Conservation (phyloP, 257 asterid species). For the Plantago major region DNA sequence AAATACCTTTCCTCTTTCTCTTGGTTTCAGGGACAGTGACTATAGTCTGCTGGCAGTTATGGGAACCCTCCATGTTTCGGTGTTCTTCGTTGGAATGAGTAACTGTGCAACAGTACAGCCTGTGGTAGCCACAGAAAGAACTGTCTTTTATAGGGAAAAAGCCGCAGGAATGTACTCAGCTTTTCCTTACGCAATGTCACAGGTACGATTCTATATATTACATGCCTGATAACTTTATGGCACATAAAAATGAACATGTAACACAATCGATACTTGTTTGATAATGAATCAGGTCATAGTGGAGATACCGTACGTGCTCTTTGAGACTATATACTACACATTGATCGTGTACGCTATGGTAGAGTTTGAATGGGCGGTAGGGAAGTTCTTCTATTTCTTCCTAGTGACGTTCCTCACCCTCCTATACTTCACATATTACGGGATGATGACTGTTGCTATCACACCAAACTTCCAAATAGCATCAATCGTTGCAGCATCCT, state of each 20-base stretch:
- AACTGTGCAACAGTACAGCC: constrained; percentile 82
- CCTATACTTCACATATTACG: constrained; percentile 83
- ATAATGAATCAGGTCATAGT: constrained; percentile 40
- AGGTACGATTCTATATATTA: constrained; percentile 32
- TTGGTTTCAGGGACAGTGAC: constrained; percentile 35
- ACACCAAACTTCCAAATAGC: constrained; percentile 85
- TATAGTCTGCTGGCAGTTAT: constrained; percentile 50
- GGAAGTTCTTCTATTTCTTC: constrained; percentile 79
- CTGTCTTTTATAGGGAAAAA: constrained; percentile 63
- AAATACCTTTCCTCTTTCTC: constrained; percentile 15
- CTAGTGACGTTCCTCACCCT: constrained; percentile 63
- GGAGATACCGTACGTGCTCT: constrained; percentile 63
- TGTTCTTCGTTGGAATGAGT: constrained; percentile 61
- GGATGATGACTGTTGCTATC: constrained; percentile 83
- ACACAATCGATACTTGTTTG: neutral
- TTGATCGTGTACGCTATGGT: constrained; percentile 72
- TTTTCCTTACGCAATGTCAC: constrained; percentile 76
- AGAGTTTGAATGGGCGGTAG: constrained; percentile 66
- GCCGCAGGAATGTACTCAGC: constrained; percentile 90
- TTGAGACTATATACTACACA: constrained; percentile 57
- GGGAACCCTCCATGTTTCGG: constrained; percentile 73
- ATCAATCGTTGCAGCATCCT: constrained; percentile 67
- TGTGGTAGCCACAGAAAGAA: constrained; percentile 64
- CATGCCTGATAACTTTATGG: neutral
- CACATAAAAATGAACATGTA: neutral